A percentile compares a stretch with the other conserved stretches of the same genome.
Evolutionary conservation across 805 yeast genomes (phyloP).

Genomic region (Lachancea sp.): DNA sequence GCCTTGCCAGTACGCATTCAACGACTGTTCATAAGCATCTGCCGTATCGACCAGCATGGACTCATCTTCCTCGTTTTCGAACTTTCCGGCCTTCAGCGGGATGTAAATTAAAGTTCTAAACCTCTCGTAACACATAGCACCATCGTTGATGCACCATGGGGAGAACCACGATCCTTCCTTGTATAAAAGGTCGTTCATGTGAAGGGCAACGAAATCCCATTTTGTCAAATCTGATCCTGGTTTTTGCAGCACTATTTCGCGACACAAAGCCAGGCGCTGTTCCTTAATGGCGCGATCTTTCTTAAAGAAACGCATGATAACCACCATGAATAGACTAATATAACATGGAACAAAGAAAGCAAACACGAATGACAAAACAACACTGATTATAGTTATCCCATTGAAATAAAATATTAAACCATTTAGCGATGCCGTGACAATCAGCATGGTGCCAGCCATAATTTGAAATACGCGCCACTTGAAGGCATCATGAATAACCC

Average conservation of each 20-base stretch:
- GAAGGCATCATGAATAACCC: background rate
- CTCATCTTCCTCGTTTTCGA: background rate
- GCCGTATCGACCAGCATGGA: background rate
- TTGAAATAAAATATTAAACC: background rate
- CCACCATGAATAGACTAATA: background rate
- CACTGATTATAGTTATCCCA: background rate
- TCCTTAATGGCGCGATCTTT: constrained; percentile 15
- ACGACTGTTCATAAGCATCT: background rate
- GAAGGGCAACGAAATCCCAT: constrained; percentile 11
- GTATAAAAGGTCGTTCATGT: constrained; percentile 7
- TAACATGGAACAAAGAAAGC: background rate
- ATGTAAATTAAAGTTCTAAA: background rate
- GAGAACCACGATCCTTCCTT: constrained; percentile 4
- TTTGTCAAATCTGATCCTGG: constrained; percentile 8
- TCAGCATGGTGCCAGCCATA: background rate
- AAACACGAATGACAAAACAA: background rate
- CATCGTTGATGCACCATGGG: constrained; percentile 12
- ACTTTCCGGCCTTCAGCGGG: background rate
- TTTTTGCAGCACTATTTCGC: constrained; percentile 5
- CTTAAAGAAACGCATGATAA: background rate
- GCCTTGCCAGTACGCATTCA: background rate
- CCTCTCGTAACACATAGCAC: constrained; percentile 2
- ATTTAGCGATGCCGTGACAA: background rate
- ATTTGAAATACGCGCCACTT: background rate
- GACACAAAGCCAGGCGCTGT: background rate